Base-by-base conservation (phyloP, 148 eudicot genomes). In the Rheum nobile region DNA sequence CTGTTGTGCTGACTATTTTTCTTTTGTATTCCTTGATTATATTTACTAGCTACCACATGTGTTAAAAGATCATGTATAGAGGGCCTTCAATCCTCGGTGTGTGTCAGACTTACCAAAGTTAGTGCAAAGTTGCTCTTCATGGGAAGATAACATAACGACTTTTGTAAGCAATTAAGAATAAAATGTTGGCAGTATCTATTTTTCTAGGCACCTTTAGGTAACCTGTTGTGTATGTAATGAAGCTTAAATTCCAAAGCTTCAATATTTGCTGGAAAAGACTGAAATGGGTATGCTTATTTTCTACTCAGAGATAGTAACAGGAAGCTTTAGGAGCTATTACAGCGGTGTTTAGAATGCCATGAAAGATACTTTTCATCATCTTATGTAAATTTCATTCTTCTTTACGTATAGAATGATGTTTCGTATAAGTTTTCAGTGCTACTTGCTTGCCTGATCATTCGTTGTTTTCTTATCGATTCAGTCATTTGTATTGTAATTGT, bases 281-380 rank as follows among this genome's bases (percentile, higher is more conserved):
- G 39, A 32, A 34, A 17, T 65, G 22, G 39, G 5, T 65, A 21
- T 52, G 26, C 14, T 37, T 61, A 8, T 59, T 74, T 10, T 59
- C n/a, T 35, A 67, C 35, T 74, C 86, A 95, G 97, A 80, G 88
- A 87, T 50, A 92, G 99, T 74, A 95, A 86, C 69, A 83, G 39
- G 54, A 92, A 91, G 85, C 96, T 95, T 67, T 89, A 92, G 78
- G 91, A 92, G 84, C 82, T 95, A 44, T 76, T 95, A 76, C 88
- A 84, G 72, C 83, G 84, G 71, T 95, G 99, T 97, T 95, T 97
- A 6, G 85, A 84, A 65, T 91, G 99, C 96, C 88, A 89, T 83
- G 83, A 86, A 55, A 78, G 78, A 44, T 84, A 81, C 80, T 82
- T 82, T 72, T 82, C 86, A 37, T 73, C 79, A 47, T 80, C 84